Evolutionary conservation across 2,329 filamentous ascomycete species (phyloP), one percentile per base, ranked within the genome.

Genomic region (Didymella lethalis): DNA sequence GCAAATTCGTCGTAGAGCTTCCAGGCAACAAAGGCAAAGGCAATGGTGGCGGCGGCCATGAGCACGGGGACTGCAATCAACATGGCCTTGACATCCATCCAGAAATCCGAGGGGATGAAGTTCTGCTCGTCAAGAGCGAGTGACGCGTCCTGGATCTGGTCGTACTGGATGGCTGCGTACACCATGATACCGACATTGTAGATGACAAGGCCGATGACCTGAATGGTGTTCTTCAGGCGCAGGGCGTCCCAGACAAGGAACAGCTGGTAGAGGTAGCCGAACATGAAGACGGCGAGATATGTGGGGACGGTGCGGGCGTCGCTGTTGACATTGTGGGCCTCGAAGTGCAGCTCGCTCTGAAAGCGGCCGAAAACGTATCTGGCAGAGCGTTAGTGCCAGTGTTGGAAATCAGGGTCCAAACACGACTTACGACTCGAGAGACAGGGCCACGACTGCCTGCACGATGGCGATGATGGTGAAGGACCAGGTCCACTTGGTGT

Each of bases 1-100:
- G 95, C 94, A 78, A 99, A 99, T 77, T 97, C 94, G 74, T 97
- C 93, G 76, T 99, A 98, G 31, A 99, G 85, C 81, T 97, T 97
- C 91, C 93, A 98, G 2, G 94, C 88, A 50, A 93, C 82, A 62
- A 92, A 90, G 14, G 83, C 84, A 83, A 98, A 88, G 52, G 87
- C 72, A 6, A 93, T 64, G 2, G 91, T 94, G 29, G 86, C 86
- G 29, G 96, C 78, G 0, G 87, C 92, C 65, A 98, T 90, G 57
- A 99, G 86, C 68, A 86, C 88, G 0, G 95, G 95, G 54, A 96
- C 92, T 11, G 94, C 90, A 63, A 97, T 85, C 32, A 99, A 83
- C 68, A 90, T 93, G 1, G 92, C 90, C 68, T 86, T 84, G 31
- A 93, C 85, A 57, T 88, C 80, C 0, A 65, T 64, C 91, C 91